These are phyloP conservation scores for Diatrype stigma DNA, from an alignment of 2,329 filamentous ascomycete genomes.

Conservation along the genomic window DNA sequence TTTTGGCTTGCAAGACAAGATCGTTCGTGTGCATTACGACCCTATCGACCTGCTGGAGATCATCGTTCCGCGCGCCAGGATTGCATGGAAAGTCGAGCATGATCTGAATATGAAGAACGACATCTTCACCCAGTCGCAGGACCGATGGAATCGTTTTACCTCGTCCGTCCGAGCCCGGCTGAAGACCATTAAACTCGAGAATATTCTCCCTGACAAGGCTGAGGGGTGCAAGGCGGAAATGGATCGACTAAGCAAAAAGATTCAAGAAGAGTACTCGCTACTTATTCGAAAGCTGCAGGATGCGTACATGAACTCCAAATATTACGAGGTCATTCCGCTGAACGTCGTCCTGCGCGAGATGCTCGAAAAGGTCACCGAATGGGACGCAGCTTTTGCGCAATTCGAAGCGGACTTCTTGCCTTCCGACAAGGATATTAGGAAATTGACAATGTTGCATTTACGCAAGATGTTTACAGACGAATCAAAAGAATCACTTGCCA, in stretches of 20 bases:
- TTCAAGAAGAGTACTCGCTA: slow-evolving; percentile 74
- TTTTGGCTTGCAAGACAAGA: slow-evolving; percentile 83
- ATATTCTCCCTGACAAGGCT: slow-evolving; percentile 79
- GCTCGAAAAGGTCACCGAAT: slow-evolving; percentile 87
- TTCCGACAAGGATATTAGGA: slow-evolving; percentile 90
- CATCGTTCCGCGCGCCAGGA: slow-evolving; percentile 79
- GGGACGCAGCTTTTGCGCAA: slow-evolving; percentile 85
- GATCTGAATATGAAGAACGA: slow-evolving; percentile 92
- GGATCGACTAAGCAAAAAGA: slow-evolving; percentile 70
- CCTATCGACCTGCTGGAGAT: slow-evolving; percentile 90
- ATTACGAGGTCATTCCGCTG: slow-evolving; percentile 93
- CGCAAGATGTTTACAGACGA: slow-evolving; percentile 94
- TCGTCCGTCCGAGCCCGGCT: slow-evolving; percentile 77
- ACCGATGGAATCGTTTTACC: slow-evolving; percentile 83
- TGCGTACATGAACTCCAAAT: slow-evolving; percentile 88
- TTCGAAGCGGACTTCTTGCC: slow-evolving; percentile 93
- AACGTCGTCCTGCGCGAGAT: slow-evolving; percentile 86
- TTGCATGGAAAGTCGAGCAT: slow-evolving; percentile 97
- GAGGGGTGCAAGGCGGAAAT: slow-evolving; percentile 80
- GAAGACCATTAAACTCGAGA: slow-evolving; percentile 86
- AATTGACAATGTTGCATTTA: slow-evolving; percentile 85
- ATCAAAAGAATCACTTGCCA: slow-evolving; percentile 68
- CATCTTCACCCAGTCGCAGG: slow-evolving; percentile 75
- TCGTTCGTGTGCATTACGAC: slow-evolving; percentile 87
- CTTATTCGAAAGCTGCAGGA: slow-evolving; percentile 77